These are phyloP conservation scores for Cylindrotheca closterium DNA, from an alignment of 108 stramenopile genomes.

Conservation along the genomic window DNA sequence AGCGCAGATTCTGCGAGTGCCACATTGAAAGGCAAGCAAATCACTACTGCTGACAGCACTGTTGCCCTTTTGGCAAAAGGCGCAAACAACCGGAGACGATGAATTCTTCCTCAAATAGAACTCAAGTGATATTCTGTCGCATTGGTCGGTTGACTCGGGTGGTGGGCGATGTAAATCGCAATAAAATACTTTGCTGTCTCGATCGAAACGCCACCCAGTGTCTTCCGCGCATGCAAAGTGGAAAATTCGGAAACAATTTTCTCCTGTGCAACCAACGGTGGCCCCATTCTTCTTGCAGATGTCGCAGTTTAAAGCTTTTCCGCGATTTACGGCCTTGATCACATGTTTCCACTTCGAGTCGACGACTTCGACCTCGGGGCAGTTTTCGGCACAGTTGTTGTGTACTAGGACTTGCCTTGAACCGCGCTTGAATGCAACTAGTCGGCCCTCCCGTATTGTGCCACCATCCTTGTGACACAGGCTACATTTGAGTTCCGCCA, in stretches of 20 bases:
- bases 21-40: slow-evolving; percentile 41
- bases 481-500: slow-evolving; percentile 28
- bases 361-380: slow-evolving; percentile 53
- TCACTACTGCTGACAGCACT: background rate
- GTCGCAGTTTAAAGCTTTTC: slow-evolving; percentile 29
- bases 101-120: slow-evolving; percentile 34
- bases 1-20: slow-evolving; percentile 8
- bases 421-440: slow-evolving; percentile 56
- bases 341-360: slow-evolving; percentile 57
- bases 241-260: slow-evolving; percentile 33
- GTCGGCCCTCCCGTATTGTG: slow-evolving; percentile 37
- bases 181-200: slow-evolving; percentile 50
- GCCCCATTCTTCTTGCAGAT: slow-evolving; percentile 45
- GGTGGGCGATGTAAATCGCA: slow-evolving; percentile 41
- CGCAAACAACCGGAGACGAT: slow-evolving; percentile 11
- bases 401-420: slow-evolving; percentile 47
- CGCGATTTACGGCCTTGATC: slow-evolving; percentile 48
- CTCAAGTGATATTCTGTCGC: slow-evolving; percentile 36
- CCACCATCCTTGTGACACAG: slow-evolving; percentile 44
- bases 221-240: slow-evolving; percentile 59
- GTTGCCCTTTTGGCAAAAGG: slow-evolving; percentile 20
- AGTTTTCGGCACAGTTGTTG: slow-evolving; percentile 53
- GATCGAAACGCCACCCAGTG: slow-evolving; percentile 62
- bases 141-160: slow-evolving; percentile 5
- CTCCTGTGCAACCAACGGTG: slow-evolving; percentile 48